Conservation (phyloP, 2,329 filamentous ascomycete genomes). For the Aspergillus tubingensis region DNA sequence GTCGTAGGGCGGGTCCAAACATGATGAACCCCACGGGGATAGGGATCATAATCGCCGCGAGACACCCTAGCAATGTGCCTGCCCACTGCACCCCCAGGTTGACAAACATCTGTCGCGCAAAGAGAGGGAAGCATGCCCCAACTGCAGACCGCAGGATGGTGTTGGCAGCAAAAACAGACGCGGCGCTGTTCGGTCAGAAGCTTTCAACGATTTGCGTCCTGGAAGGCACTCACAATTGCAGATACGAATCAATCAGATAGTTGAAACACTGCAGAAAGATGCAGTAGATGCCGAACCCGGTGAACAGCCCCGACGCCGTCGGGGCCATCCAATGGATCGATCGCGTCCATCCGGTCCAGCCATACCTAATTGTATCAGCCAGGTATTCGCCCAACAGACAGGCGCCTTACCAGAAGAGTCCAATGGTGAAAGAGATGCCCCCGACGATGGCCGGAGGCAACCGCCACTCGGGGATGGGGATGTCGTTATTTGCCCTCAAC, state of each 20-base stretch:
- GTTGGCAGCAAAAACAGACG: conserved; percentile 42
- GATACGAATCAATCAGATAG: conserved; percentile 44
- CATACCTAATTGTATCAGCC: conserved; percentile 24
- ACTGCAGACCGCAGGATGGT: conserved; percentile 41
- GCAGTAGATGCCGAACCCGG: conserved; percentile 35
- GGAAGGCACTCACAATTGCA: conserved; percentile 37
- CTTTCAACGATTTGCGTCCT: neutral
- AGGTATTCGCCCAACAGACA: no score
- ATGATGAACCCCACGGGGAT: conserved; percentile 39
- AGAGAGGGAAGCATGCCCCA: conserved; percentile 40
- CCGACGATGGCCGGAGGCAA: conserved; percentile 34
- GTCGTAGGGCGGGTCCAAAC: conserved; percentile 33
- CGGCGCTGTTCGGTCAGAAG: conserved; percentile 30
- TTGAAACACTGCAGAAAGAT: conserved; percentile 41
- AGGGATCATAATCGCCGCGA: conserved; percentile 40
- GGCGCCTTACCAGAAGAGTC: conserved; percentile 36
- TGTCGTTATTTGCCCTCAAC: conserved; percentile 30
- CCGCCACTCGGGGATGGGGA: conserved; percentile 38
- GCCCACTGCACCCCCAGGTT: conserved; percentile 43
- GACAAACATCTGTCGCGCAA: conserved; percentile 41
- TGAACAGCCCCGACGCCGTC: conserved; percentile 34
- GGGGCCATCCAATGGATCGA: conserved; percentile 40
- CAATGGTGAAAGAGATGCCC: conserved; percentile 35
- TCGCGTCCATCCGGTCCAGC: conserved; percentile 37
- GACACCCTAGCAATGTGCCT: conserved; percentile 40